phyloP scores from a whole-genome alignment of 2,329 filamentous ascomycete genomes.

The Penicillium oxalicum region DNA sequence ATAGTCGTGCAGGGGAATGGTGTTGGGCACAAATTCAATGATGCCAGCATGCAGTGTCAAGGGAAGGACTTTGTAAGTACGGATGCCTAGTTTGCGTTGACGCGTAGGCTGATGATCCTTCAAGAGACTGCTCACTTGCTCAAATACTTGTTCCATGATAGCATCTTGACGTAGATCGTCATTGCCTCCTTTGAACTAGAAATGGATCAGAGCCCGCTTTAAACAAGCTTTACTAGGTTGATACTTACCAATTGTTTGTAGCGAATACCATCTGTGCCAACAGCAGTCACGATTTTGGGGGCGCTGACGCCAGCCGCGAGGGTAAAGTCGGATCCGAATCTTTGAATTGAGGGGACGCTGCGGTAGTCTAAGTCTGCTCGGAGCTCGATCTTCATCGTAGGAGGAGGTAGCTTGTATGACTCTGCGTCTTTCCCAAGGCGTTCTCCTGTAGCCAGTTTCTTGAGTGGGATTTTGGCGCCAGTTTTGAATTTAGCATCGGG shows the following conservation, averaged over 20 bases:
- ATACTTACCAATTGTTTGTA: conserved; percentile 73
- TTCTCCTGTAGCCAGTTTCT: conserved; percentile 57
- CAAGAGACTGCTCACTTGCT: conserved; percentile 84
- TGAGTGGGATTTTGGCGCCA: conserved; percentile 58
- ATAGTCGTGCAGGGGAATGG: conserved; percentile 85
- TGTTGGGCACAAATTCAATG: conserved; percentile 95
- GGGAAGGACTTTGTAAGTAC: conserved; percentile 95
- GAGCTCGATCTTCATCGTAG: conserved; percentile 79
- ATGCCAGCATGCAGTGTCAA: conserved; percentile 78
- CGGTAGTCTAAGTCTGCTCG: conserved; percentile 69
- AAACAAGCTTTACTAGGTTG: neutral
- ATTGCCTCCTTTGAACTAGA: conserved; percentile 79
- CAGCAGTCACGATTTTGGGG: conserved; percentile 83
- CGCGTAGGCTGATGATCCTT: conserved; percentile 80
- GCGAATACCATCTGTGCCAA: conserved; percentile 67
- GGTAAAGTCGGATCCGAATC: conserved; percentile 67
- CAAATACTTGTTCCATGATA: conserved; percentile 99
- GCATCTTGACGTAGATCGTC: conserved; percentile 96
- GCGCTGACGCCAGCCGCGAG: conserved; percentile 88
- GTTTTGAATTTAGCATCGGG: conserved; percentile 60
- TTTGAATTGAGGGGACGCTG: conserved; percentile 64
- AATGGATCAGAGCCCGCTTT: conserved; percentile 8
- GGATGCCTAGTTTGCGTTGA: conserved; percentile 80
- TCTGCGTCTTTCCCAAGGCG: conserved; percentile 58
- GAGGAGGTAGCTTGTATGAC: conserved; percentile 70